Conservation (phyloP, 495 filamentous ascomycete genomes). For the Astrothelium macrocarpum region DNA sequence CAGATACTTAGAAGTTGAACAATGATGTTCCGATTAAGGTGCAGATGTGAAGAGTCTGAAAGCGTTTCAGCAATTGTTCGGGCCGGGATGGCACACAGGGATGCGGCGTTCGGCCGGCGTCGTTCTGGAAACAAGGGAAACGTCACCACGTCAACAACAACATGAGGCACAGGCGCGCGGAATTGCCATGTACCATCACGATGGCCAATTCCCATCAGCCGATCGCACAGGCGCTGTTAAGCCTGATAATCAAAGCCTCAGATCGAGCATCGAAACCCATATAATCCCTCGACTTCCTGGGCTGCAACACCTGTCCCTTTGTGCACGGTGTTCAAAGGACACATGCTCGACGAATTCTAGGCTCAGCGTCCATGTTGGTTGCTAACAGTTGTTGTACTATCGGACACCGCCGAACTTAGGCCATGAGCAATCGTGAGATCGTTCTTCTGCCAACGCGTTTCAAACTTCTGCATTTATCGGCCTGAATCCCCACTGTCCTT, state of each 20-base stretch:
- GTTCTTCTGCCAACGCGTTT: constrained; percentile 1
- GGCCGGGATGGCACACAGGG: neutral
- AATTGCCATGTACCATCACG: too few species aligned
- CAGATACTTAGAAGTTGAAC: too few species aligned
- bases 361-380: neutral
- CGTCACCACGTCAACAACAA: neutral
- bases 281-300: neutral
- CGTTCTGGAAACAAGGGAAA: neutral
- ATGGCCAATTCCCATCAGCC: neutral
- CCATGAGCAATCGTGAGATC: neutral
- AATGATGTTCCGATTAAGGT: too few species aligned
- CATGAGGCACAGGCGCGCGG: too few species aligned
- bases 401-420: neutral
- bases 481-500: neutral
- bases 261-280: neutral
- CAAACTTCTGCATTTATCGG: neutral
- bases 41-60: neutral
- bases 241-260: neutral
- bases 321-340: neutral
- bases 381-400: neutral
- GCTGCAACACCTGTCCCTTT: constrained; percentile 1
- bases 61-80: neutral
- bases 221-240: neutral
- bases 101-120: neutral
- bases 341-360: neutral